Percentiles rank a stretch among this genome's conserved stretches.
phyloP scores from a whole-genome alignment of 257 asterid genomes.

The Solanum chmielewskii region DNA sequence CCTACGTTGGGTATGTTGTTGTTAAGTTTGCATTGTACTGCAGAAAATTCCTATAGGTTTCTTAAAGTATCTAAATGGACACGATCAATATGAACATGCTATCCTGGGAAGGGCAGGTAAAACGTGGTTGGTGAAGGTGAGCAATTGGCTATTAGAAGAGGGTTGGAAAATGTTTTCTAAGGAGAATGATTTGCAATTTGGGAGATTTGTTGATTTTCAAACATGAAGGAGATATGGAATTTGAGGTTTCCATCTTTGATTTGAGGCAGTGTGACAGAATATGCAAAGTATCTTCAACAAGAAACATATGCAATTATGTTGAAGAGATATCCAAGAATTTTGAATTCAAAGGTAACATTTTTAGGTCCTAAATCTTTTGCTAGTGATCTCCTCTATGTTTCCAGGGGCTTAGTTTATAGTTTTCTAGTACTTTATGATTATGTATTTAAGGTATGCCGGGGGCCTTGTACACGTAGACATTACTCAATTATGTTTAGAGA shows the following conservation, averaged over 20 bases:
- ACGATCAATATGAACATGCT: not conserved
- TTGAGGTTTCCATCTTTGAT: not conserved
- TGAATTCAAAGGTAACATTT: not conserved
- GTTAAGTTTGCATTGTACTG: not conserved
- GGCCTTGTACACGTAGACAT: not conserved
- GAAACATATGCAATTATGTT: not conserved
- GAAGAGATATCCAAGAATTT: not conserved
- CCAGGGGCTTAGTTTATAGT: not conserved
- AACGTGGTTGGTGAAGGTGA: not conserved
- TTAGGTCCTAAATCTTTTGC: not conserved
- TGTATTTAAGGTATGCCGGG: not conserved
- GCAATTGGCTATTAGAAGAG: not conserved
- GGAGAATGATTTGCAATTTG: not conserved
- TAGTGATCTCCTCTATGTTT: not conserved
- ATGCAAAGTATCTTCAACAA: not conserved
- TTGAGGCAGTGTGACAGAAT: not conserved
- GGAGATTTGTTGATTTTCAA: not conserved
- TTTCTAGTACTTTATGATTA: not conserved
- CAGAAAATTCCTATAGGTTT: not conserved
- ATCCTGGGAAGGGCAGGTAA: not conserved
- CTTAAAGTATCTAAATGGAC: not conserved
- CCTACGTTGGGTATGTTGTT: not conserved
- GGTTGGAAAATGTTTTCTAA: not conserved
- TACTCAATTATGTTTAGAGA: not conserved
- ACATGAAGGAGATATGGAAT: not conserved